Conservation (phyloP, 305 asterid genomes). For the Fraxinus latifolia region DNA sequence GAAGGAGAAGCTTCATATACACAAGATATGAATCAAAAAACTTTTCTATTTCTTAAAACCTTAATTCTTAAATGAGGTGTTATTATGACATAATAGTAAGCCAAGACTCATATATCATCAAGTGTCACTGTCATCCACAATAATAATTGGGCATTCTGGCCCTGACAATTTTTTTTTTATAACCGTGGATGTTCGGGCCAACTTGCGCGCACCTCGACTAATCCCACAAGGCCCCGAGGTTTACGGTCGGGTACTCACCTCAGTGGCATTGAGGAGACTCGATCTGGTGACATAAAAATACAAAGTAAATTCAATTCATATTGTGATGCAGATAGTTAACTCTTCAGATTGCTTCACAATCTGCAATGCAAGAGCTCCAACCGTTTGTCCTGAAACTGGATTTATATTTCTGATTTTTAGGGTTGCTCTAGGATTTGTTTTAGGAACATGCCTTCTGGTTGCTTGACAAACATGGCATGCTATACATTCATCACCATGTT, state of each 20-base stretch:
- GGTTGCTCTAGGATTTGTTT: background rate
- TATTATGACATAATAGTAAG: background rate
- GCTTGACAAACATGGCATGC: background rate
- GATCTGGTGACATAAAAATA: background rate
- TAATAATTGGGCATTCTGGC: background rate
- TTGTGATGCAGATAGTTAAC: background rate
- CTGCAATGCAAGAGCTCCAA: background rate
- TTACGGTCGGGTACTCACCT: too few relatives aligned
- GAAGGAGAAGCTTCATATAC: background rate
- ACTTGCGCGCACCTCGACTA: too few relatives aligned
- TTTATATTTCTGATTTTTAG: conserved; percentile 6
- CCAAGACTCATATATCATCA: background rate
- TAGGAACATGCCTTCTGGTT: background rate
- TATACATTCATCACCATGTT: background rate
- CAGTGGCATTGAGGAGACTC: too few relatives aligned
- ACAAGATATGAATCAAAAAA: background rate
- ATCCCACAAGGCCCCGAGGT: too few relatives aligned
- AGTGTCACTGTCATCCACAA: background rate
- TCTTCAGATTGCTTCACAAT: conserved; percentile 6
- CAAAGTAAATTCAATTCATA: background rate
- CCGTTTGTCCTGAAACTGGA: background rate
- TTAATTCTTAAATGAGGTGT: background rate
- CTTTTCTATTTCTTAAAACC: background rate
- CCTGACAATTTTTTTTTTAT: background rate
- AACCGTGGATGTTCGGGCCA: too few relatives aligned